Base-by-base conservation (phyloP, 1,284 basidiomycete species). In the Cryptococcus sp. region DNA sequence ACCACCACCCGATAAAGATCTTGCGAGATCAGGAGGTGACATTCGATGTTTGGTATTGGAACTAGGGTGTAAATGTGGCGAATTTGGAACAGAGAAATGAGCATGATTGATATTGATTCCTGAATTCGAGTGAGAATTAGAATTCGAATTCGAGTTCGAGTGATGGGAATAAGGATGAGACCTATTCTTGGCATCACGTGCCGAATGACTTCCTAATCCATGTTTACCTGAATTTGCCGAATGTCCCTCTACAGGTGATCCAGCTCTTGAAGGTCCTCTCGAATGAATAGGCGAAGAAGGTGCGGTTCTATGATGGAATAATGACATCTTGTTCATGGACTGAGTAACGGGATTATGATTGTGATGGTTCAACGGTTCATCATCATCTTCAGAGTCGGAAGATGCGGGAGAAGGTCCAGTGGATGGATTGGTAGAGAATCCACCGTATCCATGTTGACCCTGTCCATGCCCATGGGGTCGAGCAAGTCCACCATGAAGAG, bases 281-380 rank as follows among this genome's bases (percentile, higher is more conserved):
- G 74, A 76, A 28, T 64, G 63, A 9, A 70, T 57, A 4, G 73
- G 73, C 34, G 63, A 66, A 4, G 64, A 65, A 16, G 77, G 73
- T 4, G 74, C 72, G 21, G 74, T 74, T 47, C 69, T 65, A 23
- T 43, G 41, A 18, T 70, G 64, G 57, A 73, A 71, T 23, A 76
- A 56, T n/a, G 58, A 64, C 74, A 77, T 76, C 43, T 67, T 85
- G 51, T 85, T 82, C 69, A 94, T 78, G 3, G 88, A 86, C 0
- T 86, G 87, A 18, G 92, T 80, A 74, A 91, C 91, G 0, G 91
- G 90, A 19, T 41, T 10, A n/a, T 21, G 14, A 19, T 41, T 19
- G 39, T 41, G 39, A 23, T 60, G 52, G 7, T 60, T 51, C 49
- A 58, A 55, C 46, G 68, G 62, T 47, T 64, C 57, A 23, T 74